Conservation (phyloP, 2,329 filamentous ascomycete species). For the Claviceps paspali region DNA sequence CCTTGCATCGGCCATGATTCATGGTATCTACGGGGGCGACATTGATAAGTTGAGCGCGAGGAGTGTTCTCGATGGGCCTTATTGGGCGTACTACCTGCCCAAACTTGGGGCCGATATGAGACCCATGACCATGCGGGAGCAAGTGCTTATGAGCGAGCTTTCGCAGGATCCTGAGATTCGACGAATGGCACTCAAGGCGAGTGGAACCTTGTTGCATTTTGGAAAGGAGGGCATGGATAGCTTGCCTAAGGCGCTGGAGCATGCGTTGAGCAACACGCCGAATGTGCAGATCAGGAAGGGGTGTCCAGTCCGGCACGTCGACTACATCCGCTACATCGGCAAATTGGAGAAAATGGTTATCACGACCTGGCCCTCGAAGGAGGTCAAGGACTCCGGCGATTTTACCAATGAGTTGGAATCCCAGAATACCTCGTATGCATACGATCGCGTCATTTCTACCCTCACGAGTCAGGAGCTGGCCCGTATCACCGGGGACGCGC, state of each 20-base stretch:
- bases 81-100: slow-evolving; percentile 17
- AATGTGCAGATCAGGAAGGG: slow-evolving; percentile 46
- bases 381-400: too few species aligned
- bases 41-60: slow-evolving; percentile 64
- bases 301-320: slow-evolving; percentile 31
- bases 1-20: slow-evolving; percentile 57
- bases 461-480: slow-evolving; percentile 34
- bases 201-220: slow-evolving; percentile 20
- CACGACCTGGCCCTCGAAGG: slow-evolving; percentile 2
- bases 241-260: slow-evolving; percentile 38
- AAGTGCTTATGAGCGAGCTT: slow-evolving; percentile 14
- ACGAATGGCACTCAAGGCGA: slow-evolving; percentile 16
- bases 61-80: slow-evolving; percentile 29
- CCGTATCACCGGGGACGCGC: slow-evolving; percentile 17
- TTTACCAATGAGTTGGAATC: too few species aligned
- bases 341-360: slow-evolving; percentile 21
- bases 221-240: slow-evolving; percentile 45
- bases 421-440: slow-evolving; percentile 11
- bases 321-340: slow-evolving; percentile 26
- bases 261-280: slow-evolving; percentile 29
- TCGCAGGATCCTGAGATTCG: slow-evolving; percentile 15
- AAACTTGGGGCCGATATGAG: slow-evolving; percentile 25
- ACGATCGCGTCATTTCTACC: slow-evolving; percentile 51
- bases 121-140: slow-evolving; percentile 17
- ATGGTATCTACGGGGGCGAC: slow-evolving; percentile 89